Conservation (phyloP, 1,284 basidiomycete genomes). For the Malassezia obtusa region DNA sequence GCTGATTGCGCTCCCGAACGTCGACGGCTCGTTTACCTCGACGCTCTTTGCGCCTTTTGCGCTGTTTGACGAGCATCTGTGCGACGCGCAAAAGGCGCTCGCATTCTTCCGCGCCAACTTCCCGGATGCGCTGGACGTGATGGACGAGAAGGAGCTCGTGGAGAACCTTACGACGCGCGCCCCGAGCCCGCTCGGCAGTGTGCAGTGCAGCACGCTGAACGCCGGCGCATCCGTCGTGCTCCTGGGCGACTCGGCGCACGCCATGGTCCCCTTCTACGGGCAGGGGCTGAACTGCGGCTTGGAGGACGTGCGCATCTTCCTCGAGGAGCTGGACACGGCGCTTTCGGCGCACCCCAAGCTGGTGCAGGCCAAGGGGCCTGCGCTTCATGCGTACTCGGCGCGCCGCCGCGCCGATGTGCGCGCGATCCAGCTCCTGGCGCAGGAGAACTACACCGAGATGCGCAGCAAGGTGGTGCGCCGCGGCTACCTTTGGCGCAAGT, state of each 20-base stretch:
- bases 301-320: slow-evolving; percentile 86
- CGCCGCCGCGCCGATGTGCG: slow-evolving; percentile 74
- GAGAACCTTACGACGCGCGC: slow-evolving; percentile 72
- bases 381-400: slow-evolving; percentile 67
- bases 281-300: slow-evolving; percentile 96
- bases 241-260: slow-evolving; percentile 87
- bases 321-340: slow-evolving; percentile 57
- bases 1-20: slow-evolving; percentile 86
- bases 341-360: background rate
- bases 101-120: slow-evolving; percentile 76
- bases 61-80: slow-evolving; percentile 57
- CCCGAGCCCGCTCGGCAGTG: slow-evolving; percentile 76
- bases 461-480: slow-evolving; percentile 77
- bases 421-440: slow-evolving; percentile 80
- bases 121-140: slow-evolving; percentile 70
- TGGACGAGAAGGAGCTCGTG: slow-evolving; percentile 68
- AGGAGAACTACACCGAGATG: slow-evolving; percentile 95
- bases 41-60: slow-evolving; percentile 81
- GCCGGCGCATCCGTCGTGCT: slow-evolving; percentile 78
- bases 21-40: slow-evolving; percentile 52
- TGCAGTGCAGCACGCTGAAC: slow-evolving; percentile 81
- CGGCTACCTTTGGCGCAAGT: slow-evolving; percentile 68
- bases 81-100: slow-evolving; percentile 49
- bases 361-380: slow-evolving; percentile 44
- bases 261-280: slow-evolving; percentile 94